Base-by-base conservation (phyloP, 371 early-diverging fungal species). In the Circinella umbellata region DNA sequence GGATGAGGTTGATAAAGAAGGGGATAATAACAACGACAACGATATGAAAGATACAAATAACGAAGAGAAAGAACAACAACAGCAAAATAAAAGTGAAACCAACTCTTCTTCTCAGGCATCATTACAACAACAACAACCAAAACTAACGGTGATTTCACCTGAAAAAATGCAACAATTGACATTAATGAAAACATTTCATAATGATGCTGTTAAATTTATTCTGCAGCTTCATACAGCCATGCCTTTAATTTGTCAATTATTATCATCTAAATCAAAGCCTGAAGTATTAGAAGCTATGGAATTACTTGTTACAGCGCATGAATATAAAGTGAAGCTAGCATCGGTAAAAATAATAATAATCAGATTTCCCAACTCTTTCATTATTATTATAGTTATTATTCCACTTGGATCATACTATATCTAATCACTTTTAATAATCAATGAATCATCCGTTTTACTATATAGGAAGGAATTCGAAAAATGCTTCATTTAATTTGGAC, bases 401-500 rank as follows among this genome's bases (percentile, higher is more conserved):
- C 27, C 27, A 0, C 27, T 27, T 27, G 27, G 27, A 27, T 27
- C 27, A 27, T 27, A 27, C 0, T 27, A 27, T 27, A 27, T 27
- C 2, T 27, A 27, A 27, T 27, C 0, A 27, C 27, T 27, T 27
- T 27, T 27, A 27, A 27, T 27, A 27, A 27, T 27, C 20, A 17
- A 35, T 38, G 27, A 1, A 36, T 1, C 11, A 39, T 64, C 59
- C 36, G 51, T 68, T 4, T 11, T 59, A n/a, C 57, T 62, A 20
- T 66, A 35, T 77, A 92, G 86, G 92, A 88, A 11, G 99, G 98
- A 15, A 90, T 98, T 64, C 86, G 89, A 61, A 90, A 89, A 66
- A 99, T 99, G 98, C 88, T 96, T 35, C 98, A 98, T 76, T 89
- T 98, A 54, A 90, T 99, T 27, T 99, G 98, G 98, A 90, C 92